Evolutionary conservation across 345 rosid genomes (phyloP), one percentile per base, ranked within the genome.

Genomic region (Lumnitzera littorea): DNA sequence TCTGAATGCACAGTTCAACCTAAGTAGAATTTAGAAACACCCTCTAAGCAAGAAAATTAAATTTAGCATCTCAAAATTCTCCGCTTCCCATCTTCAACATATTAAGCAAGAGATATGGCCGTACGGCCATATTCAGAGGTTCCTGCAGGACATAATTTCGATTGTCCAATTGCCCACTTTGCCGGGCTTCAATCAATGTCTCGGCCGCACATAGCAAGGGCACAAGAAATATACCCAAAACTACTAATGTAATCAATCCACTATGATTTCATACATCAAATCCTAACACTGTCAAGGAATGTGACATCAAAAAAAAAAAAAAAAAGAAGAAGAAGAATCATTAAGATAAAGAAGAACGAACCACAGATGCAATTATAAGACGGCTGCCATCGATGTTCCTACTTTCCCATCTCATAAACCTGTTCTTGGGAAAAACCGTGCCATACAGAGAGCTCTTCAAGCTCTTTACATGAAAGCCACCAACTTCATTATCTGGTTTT

Each of bases 331-430:
- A 20, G 20, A 15, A 46, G 43, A 47, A 15, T n/a, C 4, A 17
- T 0, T 24, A 2, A 36, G 56, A 20, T 24, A 51, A 68, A 24
- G 61, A 31, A 46, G 61, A 31, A 46, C 53, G 53, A 55, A 84
- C 88, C 86, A 74, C 72, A 46, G 86, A 82, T 4, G 71, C 64
- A 66, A 80, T 62, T 11, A 70, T 56, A 48, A 64, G 17, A 24
- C 68, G 54, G 48, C 71, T 60, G 24, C 71, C 62, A 15, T 60
- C 23, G 16, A 27, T 51, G 55, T 58, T 57, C 49, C 54, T 53
- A 53, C 7, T 48, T 50, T 61, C 70, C 54, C 70, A 74, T 62
- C 58, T 69, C 43, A 54, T 13, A 46, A 43, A 50, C 59, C 61
- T 64, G 46, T 58, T 67, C 54, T 67, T 62, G 50, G 4, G 15